Base-by-base conservation (phyloP, 495 filamentous ascomycete genomes). In the Neurospora sp. region DNA sequence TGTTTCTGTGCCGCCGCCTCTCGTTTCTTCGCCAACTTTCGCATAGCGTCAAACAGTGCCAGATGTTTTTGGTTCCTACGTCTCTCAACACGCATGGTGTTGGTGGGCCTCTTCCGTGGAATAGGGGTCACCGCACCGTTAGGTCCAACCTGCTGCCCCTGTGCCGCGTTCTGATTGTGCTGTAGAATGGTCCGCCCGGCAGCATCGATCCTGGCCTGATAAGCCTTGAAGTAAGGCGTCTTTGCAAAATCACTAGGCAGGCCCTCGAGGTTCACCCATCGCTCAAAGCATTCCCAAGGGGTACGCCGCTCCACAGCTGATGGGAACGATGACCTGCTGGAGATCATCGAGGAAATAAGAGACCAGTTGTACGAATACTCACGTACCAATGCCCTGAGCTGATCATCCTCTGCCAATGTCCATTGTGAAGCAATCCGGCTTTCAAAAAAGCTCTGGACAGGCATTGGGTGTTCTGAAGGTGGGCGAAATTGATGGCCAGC, bases 361-460 rank as follows among this genome's bases (percentile, higher is more conserved):
- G 94, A 93, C 96, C 96, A 99, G 79, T 99, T 98, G 82, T 97
- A 97, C 0, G 93, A 92, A 78, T 95, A 97, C 72, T 98, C 94
- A 76, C 93, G 91, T 16, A 97, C 95, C 54, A 97, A 84, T 31
- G 86, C 86, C 70, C 93, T 92, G 27, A 99, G 85, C 79, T 94
- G 92, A 75, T 98, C 93, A 76, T 99, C 96, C 79, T 99, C 96
- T 5, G 90, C 85, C 77, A 87, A 88, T 0, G 92, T 93, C 96
- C 96, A 99, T 76, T 97, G 93, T 23, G 96, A 98, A 6, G 93
- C 90, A 69, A 85, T 87, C 20, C 96, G 87, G 71, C 85, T 90
- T 81, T 99, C 96, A 77, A 95, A 98, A 81, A 98, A 99, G 46
- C 86, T 88, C 76, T 93, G 90, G 20, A 91, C 89, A 6, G 96